These are phyloP conservation scores for Dothistroma septosporum DNA, from an alignment of 2,329 filamentous ascomycete genomes.

Conservation along the genomic window DNA sequence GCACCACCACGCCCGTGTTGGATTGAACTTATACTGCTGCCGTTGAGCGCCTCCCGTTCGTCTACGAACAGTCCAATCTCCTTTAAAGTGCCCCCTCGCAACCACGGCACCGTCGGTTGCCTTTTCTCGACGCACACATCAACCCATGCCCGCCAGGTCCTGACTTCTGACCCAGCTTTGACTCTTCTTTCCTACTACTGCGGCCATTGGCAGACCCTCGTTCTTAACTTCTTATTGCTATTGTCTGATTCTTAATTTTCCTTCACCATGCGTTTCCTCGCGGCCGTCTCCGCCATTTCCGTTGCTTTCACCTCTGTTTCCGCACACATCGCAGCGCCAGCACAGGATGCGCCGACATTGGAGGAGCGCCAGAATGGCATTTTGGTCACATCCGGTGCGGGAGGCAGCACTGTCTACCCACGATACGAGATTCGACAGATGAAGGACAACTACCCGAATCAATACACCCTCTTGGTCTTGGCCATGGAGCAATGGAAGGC, in stretches of 20 bases:
- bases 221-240: background rate
- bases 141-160: background rate
- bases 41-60: background rate
- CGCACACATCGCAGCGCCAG: constrained; percentile 13
- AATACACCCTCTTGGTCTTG: constrained; percentile 27
- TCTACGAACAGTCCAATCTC: background rate
- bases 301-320: constrained; percentile 20
- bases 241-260: background rate
- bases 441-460: constrained; percentile 22
- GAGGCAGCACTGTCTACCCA: constrained; percentile 14
- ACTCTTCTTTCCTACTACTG: background rate
- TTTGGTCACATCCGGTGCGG: constrained; percentile 11
- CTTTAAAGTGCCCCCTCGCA: background rate
- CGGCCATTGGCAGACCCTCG: background rate
- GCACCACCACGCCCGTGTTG: background rate
- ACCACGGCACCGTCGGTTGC: background rate
- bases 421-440: constrained; percentile 27
- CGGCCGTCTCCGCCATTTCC: constrained; percentile 15
- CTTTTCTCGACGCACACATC: background rate
- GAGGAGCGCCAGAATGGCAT: constrained; percentile 13
- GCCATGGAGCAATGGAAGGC: constrained; percentile 21
- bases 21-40: background rate
- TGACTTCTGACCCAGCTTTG: background rate
- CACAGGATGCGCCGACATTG: constrained; percentile 10
- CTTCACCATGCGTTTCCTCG: constrained; percentile 19